Evolutionary conservation across 2,329 filamentous ascomycete species (phyloP), one percentile per base, ranked within the genome.

Genomic region (Aquanectria penicillioides): DNA sequence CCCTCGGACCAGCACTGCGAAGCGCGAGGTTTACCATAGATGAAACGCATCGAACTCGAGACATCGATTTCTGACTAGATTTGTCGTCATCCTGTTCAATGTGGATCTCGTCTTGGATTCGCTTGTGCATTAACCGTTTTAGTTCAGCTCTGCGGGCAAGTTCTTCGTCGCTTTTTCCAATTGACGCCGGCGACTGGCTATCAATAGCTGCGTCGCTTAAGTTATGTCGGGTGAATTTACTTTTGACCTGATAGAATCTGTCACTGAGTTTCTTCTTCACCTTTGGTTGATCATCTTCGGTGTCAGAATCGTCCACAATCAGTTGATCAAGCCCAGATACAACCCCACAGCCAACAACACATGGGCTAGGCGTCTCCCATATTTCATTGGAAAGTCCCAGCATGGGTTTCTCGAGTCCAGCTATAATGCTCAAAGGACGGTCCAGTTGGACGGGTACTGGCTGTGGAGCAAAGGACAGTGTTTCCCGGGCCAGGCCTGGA

Each of bases 21-120:
- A 72, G 59, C 2, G 66, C 62, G 36, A 69, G 55, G 17, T 76
- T 72, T 44, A 26, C 70, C 65, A 6, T 66, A 11, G 71, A 62
- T 15, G 67, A 71, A 18, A 65, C 55, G 22, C 66, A 63, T 37
- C 52, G 65, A 38, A 63, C 68, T n/a, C 64, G 71, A 17, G 65
- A 62, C 12, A 61, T 64, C 10, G 74, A 72, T 11, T 58, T 65
- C 5, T 69, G 67, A 34, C 69, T 74, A 2, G 63, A 56, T 15
- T 74, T 71, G 15, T 78, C 75, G 41, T 76, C 74, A 9, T 71
- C 68, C 29, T 77, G 73, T 31, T 85, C 83, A 33, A 72, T 80
- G 40, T 81, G 78, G 4, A 88, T 74, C 64, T 87, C 85, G 37
- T 86, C 80, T 60, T 83, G 83, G n/a, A 87, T 87, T 60, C 84